A percentile compares a stretch with the other conserved stretches of the same genome.
phyloP scores from a whole-genome alignment of 345 rosid species.

The Sonneratia alba region DNA sequence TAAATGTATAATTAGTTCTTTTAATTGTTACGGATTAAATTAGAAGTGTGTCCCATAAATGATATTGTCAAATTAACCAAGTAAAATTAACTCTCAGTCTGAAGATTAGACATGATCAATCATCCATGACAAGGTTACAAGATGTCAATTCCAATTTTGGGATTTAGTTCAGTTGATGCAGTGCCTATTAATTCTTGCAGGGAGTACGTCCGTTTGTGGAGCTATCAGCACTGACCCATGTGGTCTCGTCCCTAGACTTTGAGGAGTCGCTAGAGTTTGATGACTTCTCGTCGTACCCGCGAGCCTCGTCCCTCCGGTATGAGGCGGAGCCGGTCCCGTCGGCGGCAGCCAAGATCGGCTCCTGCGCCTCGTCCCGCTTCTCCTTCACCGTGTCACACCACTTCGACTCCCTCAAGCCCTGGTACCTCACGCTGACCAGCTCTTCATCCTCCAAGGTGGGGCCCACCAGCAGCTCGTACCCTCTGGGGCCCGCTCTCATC shows the following conservation, averaged over 20 bases:
- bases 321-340: conserved; percentile 51
- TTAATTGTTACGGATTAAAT: background rate
- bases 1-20: background rate
- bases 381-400: conserved; percentile 84
- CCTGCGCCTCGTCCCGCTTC: conserved; percentile 84
- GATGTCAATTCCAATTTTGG: too few relatives aligned
- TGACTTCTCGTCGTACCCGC: conserved; percentile 52
- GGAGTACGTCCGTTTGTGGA: conserved; percentile 91
- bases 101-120: too few relatives aligned
- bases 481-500: conserved; percentile 40
- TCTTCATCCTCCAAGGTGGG: conserved; percentile 41
- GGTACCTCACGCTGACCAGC: conserved; percentile 76
- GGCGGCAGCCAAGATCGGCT: conserved; percentile 63
- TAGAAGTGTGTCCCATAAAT: background rate
- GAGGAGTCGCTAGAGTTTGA: conserved; percentile 53
- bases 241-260: conserved; percentile 65
- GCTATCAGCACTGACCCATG: conserved; percentile 50
- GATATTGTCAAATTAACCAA: background rate
- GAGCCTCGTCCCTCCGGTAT: conserved; percentile 63
- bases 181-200: conserved; percentile 19
- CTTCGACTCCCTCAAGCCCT: conserved; percentile 83
- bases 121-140: too few relatives aligned
- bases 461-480: conserved; percentile 25
- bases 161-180: too few relatives aligned
- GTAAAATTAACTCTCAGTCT: background rate